A percentile compares a stretch with the other conserved stretches of the same genome.
Evolutionary conservation across 2,329 filamentous ascomycete genomes (phyloP).

Genomic region (Fusarium tjaetaba): DNA sequence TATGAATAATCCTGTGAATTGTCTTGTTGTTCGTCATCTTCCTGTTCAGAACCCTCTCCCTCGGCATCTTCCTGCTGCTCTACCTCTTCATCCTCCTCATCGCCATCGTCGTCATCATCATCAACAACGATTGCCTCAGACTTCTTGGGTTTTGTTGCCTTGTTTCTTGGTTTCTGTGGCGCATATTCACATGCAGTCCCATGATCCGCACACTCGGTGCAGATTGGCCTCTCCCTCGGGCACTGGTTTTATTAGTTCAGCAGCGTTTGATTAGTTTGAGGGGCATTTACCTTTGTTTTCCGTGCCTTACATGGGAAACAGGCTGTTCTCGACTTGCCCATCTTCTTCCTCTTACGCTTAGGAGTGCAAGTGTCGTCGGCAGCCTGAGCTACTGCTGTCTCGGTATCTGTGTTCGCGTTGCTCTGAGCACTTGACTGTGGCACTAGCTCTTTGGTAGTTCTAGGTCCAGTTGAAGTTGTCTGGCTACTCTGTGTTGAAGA

Average conservation of each 20-base stretch:
- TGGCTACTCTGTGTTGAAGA: slow-evolving; percentile 38
- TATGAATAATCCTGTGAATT: slow-evolving; percentile 40
- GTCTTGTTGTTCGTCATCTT: slow-evolving; percentile 16
- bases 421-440: slow-evolving; percentile 36
- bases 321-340: slow-evolving; percentile 47
- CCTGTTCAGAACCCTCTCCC: slow-evolving; percentile 24
- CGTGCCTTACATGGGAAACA: slow-evolving; percentile 51
- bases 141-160: slow-evolving; percentile 28
- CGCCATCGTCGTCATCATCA: neutral
- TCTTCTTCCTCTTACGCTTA: slow-evolving; percentile 31
- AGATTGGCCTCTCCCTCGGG: slow-evolving; percentile 53
- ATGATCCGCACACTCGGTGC: slow-evolving; percentile 49
- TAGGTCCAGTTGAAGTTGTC: slow-evolving; percentile 39
- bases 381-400: neutral
- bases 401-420: slow-evolving; percentile 19
- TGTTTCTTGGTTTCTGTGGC: slow-evolving; percentile 43
- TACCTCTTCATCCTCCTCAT: slow-evolving; percentile 22
- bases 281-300: slow-evolving; percentile 52
- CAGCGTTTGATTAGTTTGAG: neutral
- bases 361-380: neutral
- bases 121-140: slow-evolving; percentile 22
- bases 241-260: slow-evolving; percentile 47
- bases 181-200: slow-evolving; percentile 53
- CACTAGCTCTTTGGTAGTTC: slow-evolving; percentile 47
- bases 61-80: slow-evolving; percentile 22